phyloP scores from a whole-genome alignment of 139 green algal genomes.

The Nannochloris sp. region DNA sequence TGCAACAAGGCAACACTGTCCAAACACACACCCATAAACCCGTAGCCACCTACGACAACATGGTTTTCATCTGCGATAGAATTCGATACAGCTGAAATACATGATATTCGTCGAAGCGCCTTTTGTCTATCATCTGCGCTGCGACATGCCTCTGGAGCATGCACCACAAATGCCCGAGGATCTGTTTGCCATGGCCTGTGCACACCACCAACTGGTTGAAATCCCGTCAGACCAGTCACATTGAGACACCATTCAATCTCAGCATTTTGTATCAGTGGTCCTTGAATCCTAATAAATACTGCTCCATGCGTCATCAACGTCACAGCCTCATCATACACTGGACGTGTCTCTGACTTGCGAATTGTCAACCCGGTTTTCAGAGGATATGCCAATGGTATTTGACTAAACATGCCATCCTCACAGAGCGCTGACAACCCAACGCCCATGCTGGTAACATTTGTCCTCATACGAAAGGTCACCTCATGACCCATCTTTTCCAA shows the following conservation, averaged over 20 bases:
- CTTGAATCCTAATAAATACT: not conserved
- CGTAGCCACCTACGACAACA: slow-evolving; percentile 15
- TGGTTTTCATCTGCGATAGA: not conserved
- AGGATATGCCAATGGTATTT: slow-evolving; percentile 16
- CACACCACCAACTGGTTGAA: not conserved
- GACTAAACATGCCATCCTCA: slow-evolving; percentile 3
- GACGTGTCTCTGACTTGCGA: not conserved
- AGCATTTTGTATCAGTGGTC: not conserved
- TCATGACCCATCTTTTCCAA: slow-evolving; percentile 9
- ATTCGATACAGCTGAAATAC: slow-evolving; percentile 3
- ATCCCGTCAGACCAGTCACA: slow-evolving; percentile 3
- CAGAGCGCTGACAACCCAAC: slow-evolving; percentile 2
- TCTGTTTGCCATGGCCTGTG: not conserved
- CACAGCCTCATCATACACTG: slow-evolving; percentile 4
- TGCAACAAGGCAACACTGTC: slow-evolving; percentile 13
- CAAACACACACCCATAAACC: slow-evolving; percentile 4
- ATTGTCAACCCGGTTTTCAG: slow-evolving; percentile 1
- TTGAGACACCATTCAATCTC: slow-evolving; percentile 6
- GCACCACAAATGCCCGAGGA: not conserved
- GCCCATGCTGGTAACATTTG: slow-evolving; percentile 16
- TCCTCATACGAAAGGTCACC: not conserved
- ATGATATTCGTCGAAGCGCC: not conserved
- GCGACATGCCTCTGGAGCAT: not conserved
- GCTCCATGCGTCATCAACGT: not conserved
- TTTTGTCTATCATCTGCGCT: not conserved